Evolutionary conservation across 345 rosid species (phyloP), one percentile per base, ranked within the genome.

Genomic region (Aquilaria yunnanensis): DNA sequence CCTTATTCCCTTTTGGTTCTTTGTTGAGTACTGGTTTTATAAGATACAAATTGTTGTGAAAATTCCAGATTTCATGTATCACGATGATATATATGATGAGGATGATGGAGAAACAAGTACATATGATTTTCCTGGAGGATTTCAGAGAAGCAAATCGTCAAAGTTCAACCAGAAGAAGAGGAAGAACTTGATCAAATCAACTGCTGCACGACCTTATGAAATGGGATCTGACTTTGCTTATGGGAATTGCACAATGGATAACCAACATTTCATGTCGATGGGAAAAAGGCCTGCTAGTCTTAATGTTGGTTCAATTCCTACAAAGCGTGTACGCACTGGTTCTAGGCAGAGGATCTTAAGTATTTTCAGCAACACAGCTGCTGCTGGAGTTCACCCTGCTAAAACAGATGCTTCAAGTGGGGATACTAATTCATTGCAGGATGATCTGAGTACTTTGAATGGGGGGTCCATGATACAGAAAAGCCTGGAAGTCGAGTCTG

Each of bases 361-460:
- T 77, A 87, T 88, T 56, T 80, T 81, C 61, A 65, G 76, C 72
- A 66, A 75, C 73, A 87, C 81, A 72, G 75, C 71, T 71, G 8
- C 43, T 37, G 51, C 72, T 68, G 85, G 79, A 67, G 70, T 51
- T 50, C 51, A 78, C 61, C 79, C 88, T 13, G 60, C 70, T 6
- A 88, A 75, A 75, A 81, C 94, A 29, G 94, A 86, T 75, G 91
- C 87, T 32, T 91, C 97, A 62, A 91, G 97, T 74, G 97, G 90
- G 70, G 97, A 91, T 69, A 88, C 96, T 56, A 83, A 70, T 79
- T 91, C 92, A 64, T 86, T 78, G 77, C 97, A 88, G 80, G 96
- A 91, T 74, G 96, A 88, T 56, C 83, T 76, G 76, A 86, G 88
- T 76, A 77, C 89, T 60, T 70, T 86, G 85, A 80, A 75, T 72